Conservation (phyloP, 164 flowering plant species). For the Tetracentron sinense region DNA sequence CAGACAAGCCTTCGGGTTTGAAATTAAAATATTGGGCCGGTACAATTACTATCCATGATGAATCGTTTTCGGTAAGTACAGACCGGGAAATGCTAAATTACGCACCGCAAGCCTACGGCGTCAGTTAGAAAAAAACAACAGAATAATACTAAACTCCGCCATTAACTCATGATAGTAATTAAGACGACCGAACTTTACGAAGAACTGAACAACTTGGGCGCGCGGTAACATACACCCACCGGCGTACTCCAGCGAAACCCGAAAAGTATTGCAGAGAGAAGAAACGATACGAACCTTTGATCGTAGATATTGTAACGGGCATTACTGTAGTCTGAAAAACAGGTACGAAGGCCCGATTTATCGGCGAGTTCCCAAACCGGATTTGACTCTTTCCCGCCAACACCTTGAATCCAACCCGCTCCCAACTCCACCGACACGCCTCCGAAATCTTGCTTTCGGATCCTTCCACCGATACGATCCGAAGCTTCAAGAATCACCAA, state of each 20-base stretch:
- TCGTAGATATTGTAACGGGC: slow-evolving; percentile 88
- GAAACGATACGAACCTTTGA: slow-evolving; percentile 37
- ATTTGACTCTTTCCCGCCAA: slow-evolving; percentile 73
- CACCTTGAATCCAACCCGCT: slow-evolving; percentile 93
- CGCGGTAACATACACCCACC: neutral
- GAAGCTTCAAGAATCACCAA: slow-evolving; percentile 75
- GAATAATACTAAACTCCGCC: neutral
- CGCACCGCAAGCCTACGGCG: slow-evolving; percentile 11
- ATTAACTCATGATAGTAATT: neutral
- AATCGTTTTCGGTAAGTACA: too few relatives aligned
- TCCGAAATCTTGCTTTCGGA: slow-evolving; percentile 64
- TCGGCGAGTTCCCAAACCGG: slow-evolving; percentile 88
- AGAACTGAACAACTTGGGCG: neutral
- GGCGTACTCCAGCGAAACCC: neutral
- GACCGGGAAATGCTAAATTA: slow-evolving; percentile 12
- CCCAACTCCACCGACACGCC: slow-evolving; percentile 82
- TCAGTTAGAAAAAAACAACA: slow-evolving; percentile 1
- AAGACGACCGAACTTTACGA: neutral
- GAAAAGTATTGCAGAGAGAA: neutral
- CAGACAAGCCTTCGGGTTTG: too few relatives aligned
- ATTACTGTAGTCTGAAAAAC: slow-evolving; percentile 84
- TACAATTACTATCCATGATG: too few relatives aligned
- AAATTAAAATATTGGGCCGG: too few relatives aligned
- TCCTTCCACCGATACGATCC: slow-evolving; percentile 84
- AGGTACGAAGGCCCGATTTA: slow-evolving; percentile 56